phyloP scores from a whole-genome alignment of 2,329 filamentous ascomycete species.

The Kalmusia sp. region DNA sequence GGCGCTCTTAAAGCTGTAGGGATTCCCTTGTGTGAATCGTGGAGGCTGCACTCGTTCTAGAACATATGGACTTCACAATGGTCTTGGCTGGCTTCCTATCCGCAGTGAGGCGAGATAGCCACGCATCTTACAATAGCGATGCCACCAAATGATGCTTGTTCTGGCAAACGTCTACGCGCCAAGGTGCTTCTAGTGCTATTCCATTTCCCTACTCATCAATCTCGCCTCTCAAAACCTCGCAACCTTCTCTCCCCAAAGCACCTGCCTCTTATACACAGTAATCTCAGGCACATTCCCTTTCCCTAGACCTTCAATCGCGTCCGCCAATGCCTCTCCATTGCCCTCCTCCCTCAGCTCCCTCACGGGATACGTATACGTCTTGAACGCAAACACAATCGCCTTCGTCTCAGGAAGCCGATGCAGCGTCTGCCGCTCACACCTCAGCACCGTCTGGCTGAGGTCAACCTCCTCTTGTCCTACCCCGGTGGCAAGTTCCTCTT shows the following conservation, averaged over 20 bases:
- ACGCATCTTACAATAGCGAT: no score
- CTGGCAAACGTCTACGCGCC: no score
- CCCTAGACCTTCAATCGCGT: slow-evolving; percentile 66
- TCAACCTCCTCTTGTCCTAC: slow-evolving; percentile 42
- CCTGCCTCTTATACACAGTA: slow-evolving; percentile 64
- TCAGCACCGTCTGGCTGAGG: slow-evolving; percentile 55
- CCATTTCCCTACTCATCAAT: slow-evolving; percentile 14
- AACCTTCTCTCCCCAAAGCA: slow-evolving; percentile 64
- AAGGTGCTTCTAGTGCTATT: neutral
- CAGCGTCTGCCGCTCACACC: slow-evolving; percentile 68
- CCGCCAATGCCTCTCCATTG: slow-evolving; percentile 58
- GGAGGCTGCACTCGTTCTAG: no score
- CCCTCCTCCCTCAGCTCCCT: slow-evolving; percentile 64
- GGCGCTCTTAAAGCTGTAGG: no score
- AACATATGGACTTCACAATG: no score
- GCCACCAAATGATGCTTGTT: neutral
- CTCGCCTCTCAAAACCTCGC: slow-evolving; percentile 55
- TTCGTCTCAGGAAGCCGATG: slow-evolving; percentile 62
- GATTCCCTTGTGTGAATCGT: no score
- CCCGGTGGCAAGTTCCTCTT: slow-evolving; percentile 31
- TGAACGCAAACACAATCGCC: slow-evolving; percentile 67
- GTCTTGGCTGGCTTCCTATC: no score
- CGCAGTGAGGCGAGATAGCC: no score
- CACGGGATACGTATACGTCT: slow-evolving; percentile 68
- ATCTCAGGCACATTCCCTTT: slow-evolving; percentile 65